Evolutionary conservation across 2,329 filamentous ascomycete species (phyloP), one percentile per base, ranked within the genome.

Genomic region (Sclerotinia glacialis): DNA sequence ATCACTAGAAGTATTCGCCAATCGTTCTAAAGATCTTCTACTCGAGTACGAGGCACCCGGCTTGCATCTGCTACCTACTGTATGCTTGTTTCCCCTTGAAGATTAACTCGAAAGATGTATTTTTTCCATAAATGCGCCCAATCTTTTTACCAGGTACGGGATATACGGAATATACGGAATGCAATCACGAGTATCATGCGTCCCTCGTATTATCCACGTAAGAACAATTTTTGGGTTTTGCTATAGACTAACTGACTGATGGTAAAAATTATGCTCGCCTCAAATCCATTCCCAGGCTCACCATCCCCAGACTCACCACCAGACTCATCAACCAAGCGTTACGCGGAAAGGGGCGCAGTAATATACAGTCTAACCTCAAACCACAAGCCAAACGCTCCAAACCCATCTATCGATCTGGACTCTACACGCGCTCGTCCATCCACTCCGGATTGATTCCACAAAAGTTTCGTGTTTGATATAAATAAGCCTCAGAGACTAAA

Each of bases 301-400:
- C 28, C 42, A 11, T n/a, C 28, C 5, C 21, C 50, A 12, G 14
- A 40, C 37, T 40, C 37, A 50, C 56, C 56, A 40, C 34, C 53
- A 56, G 6, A 42, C n/a, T 18, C 34, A n/a, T n/a, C n/a, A n/a
- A n/a, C n/a, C n/a, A 9, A 63, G 60, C 60, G 46, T 63, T 63
- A 63, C 60, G 60, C 46, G 46, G 26, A 63, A 54, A 42, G 60
- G 49, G 47, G 60, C 60, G 60, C 46, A 63, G 47, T n/a, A n/a
- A 37, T 37, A 34, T 8, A 37, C 44, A 18, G 11, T 18, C 44
- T 37, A 60, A 60, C 44, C 42, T 60, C 56, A 49, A 60, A 60
- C 56, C n/a, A 8, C 42, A 34, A 47, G 42, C 56, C 42, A 23
- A 47, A 60, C 44, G 42, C 42, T n/a, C 8, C 31, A 28, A 58